Conservation (phyloP, 345 rosid species). For the Kandelia obovata region DNA sequence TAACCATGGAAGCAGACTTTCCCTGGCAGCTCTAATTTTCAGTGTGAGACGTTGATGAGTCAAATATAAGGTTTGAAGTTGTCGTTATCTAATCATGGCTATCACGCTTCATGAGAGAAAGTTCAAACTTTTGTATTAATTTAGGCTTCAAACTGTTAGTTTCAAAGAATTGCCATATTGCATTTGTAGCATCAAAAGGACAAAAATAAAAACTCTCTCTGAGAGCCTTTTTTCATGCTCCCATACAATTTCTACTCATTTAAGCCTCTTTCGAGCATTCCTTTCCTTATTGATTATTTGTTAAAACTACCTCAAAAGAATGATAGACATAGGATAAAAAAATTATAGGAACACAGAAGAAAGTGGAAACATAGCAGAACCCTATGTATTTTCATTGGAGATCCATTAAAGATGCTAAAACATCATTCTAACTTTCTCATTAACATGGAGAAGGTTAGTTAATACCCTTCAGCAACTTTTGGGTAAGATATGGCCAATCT, state of each 20-base stretch:
- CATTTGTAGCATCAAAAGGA: slow-evolving; percentile 18
- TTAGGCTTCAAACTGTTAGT: slow-evolving; percentile 37
- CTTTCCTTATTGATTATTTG: not conserved
- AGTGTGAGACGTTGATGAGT: slow-evolving; percentile 81
- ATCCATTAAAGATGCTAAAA: too few species aligned
- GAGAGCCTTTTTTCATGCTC: not conserved
- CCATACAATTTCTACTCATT: not conserved
- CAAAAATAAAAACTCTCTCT: slow-evolving; percentile 2
- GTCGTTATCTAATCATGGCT: slow-evolving; percentile 28
- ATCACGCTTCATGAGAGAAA: slow-evolving; percentile 33
- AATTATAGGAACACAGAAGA: too few species aligned
- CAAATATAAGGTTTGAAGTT: slow-evolving; percentile 39
- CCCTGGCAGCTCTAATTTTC: slow-evolving; percentile 50
- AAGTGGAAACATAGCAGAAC: too few species aligned
- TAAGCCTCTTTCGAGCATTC: too few species aligned
- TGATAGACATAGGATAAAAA: not conserved
- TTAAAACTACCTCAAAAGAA: not conserved
- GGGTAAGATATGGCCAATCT: slow-evolving; percentile 13
- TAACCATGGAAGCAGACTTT: slow-evolving; percentile 20
- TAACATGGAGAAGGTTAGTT: too few species aligned
- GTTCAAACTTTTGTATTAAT: slow-evolving; percentile 18
- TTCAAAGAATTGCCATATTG: slow-evolving; percentile 30
- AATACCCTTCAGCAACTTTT: not conserved
- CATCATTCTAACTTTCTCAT: too few species aligned
- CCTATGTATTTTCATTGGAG: too few species aligned